Base-by-base conservation (phyloP, 2,329 filamentous ascomycete genomes). In the Cladophialophora yegresii region DNA sequence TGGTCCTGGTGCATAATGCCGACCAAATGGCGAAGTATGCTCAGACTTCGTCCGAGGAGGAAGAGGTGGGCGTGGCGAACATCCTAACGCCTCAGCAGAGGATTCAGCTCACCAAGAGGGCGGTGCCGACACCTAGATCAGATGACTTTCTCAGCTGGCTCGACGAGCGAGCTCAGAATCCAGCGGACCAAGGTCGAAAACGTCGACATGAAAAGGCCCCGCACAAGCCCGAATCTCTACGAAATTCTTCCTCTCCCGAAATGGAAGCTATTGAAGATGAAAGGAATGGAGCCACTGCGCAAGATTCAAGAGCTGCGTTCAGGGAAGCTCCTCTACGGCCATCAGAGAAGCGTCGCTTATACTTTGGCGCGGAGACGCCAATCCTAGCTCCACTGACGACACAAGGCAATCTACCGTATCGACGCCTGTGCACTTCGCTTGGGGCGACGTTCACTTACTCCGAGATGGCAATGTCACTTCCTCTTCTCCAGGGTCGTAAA, bases 391-490 rank as follows among this genome's bases (percentile, higher is more conserved):
- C 95, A 40, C 83, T 99, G 55, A 99, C 95, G 1, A 99, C 95
- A 0, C 95, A 98, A 78, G 95, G 95, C 53, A 99, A 99, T 73
- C 83, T 98, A 54, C 95, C 95, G 0, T 99, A 96, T 81, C 89
- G 95, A 62, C 87, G 95, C 56, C 85, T 99, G 32, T 97, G 93
- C 73, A 88, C 92, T 12, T 89, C 93, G 61, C 84, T 98, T 26
- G 95, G 95, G 40, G 93, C 92, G 30, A 90, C 97, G 74, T 83
- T 96, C 55, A 99, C 95, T 0, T 99, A 96, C 81, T 98, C 93
- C 0, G 95, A 99, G 78, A 99, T 99, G 95, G 95, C 93, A 3
- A 90, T 99, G 85, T 88, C 91, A 30, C 81, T 96, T 77, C 93
- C 93, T 9, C 79, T 99, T 49, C 84, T 99, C 5, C 92, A 97